Conservation (phyloP, 2,329 filamentous ascomycete species). For the Penicillium frequentans region DNA sequence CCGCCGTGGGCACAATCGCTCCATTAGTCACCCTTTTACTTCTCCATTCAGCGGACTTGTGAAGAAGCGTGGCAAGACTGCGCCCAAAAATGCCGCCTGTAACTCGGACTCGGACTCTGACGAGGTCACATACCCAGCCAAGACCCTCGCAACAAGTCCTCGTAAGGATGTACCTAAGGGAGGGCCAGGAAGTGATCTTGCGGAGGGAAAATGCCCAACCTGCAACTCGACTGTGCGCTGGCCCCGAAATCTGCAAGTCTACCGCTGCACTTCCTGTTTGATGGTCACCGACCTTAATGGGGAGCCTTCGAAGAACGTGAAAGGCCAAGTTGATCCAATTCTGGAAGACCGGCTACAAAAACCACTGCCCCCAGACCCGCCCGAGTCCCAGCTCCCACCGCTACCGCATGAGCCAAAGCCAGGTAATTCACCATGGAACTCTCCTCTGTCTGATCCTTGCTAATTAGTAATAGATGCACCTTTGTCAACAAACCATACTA, state of each 20-base stretch:
- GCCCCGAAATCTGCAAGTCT: conserved; percentile 70
- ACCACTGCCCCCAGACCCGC: conserved; percentile 2
- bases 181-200: conserved; percentile 59
- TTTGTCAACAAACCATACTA: conserved; percentile 63
- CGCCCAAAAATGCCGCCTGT: conserved; percentile 41
- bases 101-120: conserved; percentile 50
- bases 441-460: conserved; percentile 1
- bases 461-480: conserved; percentile 36
- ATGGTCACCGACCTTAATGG: conserved; percentile 78
- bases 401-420: conserved; percentile 1
- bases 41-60: conserved; percentile 62
- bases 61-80: conserved; percentile 55
- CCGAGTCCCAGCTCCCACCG: conserved; percentile 6
- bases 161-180: conserved; percentile 36
- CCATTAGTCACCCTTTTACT: conserved; percentile 78
- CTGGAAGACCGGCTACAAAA: conserved; percentile 4
- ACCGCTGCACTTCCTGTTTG: conserved; percentile 79
- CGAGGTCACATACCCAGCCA: conserved; percentile 31
- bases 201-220: conserved; percentile 77
- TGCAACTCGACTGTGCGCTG: conserved; percentile 79
- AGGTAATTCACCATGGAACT: conserved; percentile 9
- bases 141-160: conserved; percentile 38
- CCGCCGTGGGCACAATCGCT: conserved; percentile 56
- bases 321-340: conserved; percentile 15
- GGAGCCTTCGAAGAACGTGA: conserved; percentile 20